These are phyloP conservation scores for Dendrobium catenatum DNA, from an alignment of 106 monocot species.

Conservation along the genomic window DNA sequence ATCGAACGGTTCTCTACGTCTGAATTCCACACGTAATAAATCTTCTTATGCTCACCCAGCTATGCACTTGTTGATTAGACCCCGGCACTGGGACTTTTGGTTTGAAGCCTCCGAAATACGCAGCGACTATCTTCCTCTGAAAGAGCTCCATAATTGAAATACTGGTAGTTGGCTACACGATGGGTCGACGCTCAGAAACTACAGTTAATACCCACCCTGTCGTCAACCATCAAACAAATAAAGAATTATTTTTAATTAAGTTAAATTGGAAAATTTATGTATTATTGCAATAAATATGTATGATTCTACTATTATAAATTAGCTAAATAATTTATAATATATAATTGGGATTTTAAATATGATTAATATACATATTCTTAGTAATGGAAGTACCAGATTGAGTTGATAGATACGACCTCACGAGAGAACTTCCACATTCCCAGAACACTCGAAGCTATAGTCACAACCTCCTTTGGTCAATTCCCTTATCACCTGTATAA, in stretches of 20 bases:
- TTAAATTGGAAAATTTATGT: too few relatives aligned
- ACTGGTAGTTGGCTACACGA: conserved; percentile 46
- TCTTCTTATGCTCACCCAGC: conserved; percentile 27
- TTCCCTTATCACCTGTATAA: conserved; percentile 41
- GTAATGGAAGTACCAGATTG: conserved; percentile 70
- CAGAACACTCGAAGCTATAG: conserved; percentile 81
- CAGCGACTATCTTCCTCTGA: conserved; percentile 41
- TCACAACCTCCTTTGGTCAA: conserved; percentile 79
- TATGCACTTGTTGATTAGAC: conserved; percentile 40
- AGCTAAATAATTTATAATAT: too few relatives aligned
- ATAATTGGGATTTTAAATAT: too few relatives aligned
- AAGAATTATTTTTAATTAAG: too few relatives aligned
- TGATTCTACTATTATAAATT: too few relatives aligned
- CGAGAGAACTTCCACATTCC: conserved; percentile 54
- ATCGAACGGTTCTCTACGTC: too few relatives aligned
- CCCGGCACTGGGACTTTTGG: conserved; percentile 68
- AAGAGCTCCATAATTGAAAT: conserved; percentile 82
- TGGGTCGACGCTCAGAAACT: conserved; percentile 48
- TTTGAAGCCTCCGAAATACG: conserved; percentile 71
- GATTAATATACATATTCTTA: too few relatives aligned
- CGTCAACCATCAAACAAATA: not conserved
- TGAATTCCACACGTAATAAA: not conserved
- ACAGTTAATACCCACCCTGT: conserved; percentile 76
- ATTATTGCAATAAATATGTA: too few relatives aligned
- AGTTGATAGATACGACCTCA: conserved; percentile 65